Evolutionary conservation across 805 yeast genomes (phyloP).

Genomic region (Torulaspora franciscae): DNA sequence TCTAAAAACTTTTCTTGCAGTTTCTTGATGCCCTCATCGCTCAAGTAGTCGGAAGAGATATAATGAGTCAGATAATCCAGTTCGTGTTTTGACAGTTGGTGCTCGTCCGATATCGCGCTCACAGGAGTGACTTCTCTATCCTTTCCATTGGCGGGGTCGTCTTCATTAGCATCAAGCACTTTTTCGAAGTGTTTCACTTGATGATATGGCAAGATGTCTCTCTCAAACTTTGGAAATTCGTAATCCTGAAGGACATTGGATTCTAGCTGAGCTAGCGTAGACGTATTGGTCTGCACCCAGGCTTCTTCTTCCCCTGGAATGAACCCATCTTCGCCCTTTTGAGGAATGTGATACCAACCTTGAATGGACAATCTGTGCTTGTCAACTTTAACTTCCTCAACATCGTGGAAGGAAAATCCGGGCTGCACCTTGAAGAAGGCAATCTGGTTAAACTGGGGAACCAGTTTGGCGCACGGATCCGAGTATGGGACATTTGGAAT

Average conservation of each 20-base stretch:
- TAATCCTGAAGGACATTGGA: conserved; percentile 69
- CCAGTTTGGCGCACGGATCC: conserved; percentile 62
- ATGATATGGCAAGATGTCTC: conserved; percentile 41
- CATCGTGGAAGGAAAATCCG: conserved; percentile 95
- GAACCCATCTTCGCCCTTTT: conserved; percentile 82
- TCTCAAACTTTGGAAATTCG: conserved; percentile 69
- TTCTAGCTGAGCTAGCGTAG: conserved; percentile 76
- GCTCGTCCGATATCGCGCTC: conserved; percentile 18
- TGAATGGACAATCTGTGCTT: conserved; percentile 88
- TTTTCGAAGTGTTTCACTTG: conserved; percentile 38
- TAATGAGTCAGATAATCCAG: conserved; percentile 46
- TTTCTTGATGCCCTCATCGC: conserved; percentile 35
- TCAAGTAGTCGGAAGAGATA: conserved; percentile 52
- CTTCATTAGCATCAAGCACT: conserved; percentile 18
- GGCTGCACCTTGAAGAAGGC: conserved; percentile 96
- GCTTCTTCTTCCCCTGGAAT: conserved; percentile 74
- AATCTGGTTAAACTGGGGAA: conserved; percentile 93
- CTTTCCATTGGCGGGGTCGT: conserved; percentile 9
- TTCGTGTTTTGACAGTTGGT: conserved; percentile 40
- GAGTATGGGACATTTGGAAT: conserved; percentile 86
- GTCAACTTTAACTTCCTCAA: conserved; percentile 91
- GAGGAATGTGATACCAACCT: conserved; percentile 99
- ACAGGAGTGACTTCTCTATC: conserved; percentile 10
- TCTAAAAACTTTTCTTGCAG: conserved; percentile 54
- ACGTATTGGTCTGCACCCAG: conserved; percentile 55